Evolutionary conservation across 2,329 filamentous ascomycete species (phyloP).

Genomic region (Aspergillus sp.): DNA sequence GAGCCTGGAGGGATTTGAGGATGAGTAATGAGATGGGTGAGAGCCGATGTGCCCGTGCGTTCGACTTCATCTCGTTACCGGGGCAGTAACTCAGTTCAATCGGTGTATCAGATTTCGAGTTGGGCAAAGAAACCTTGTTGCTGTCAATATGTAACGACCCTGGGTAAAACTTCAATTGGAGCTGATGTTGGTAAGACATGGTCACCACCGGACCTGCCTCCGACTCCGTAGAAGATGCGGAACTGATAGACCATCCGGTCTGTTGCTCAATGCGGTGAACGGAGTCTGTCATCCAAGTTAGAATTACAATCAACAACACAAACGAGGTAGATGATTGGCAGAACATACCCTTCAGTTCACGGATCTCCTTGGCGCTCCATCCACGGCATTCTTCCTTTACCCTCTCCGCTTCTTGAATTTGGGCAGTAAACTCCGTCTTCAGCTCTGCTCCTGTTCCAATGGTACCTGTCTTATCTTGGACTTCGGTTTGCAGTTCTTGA

Average conservation of each 20-base stretch:
- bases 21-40: slow-evolving; percentile 43
- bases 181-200: slow-evolving; percentile 43
- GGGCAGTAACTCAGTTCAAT: slow-evolving; percentile 38
- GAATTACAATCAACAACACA: background rate
- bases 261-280: slow-evolving; percentile 41
- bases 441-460: slow-evolving; percentile 64
- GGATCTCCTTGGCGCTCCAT: slow-evolving; percentile 82
- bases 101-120: slow-evolving; percentile 25
- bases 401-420: slow-evolving; percentile 80
- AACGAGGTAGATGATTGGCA: background rate
- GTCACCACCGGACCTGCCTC: slow-evolving; percentile 35
- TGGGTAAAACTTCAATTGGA: slow-evolving; percentile 45
- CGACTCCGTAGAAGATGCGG: slow-evolving; percentile 31
- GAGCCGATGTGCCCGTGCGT: slow-evolving; percentile 15
- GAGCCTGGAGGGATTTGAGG: slow-evolving; percentile 41
- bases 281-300: slow-evolving; percentile 26
- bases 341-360: slow-evolving; percentile 68
- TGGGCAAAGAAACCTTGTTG: slow-evolving; percentile 20
- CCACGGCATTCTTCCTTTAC: slow-evolving; percentile 85
- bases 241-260: slow-evolving; percentile 47
- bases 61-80: slow-evolving; percentile 16
- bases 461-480: slow-evolving; percentile 64
- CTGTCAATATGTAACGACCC: slow-evolving; percentile 32
- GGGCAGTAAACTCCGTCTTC: slow-evolving; percentile 68
- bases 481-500: slow-evolving; percentile 63